Base-by-base conservation (phyloP, 140 eudicot genomes). In the Stevia rebaudiana region DNA sequence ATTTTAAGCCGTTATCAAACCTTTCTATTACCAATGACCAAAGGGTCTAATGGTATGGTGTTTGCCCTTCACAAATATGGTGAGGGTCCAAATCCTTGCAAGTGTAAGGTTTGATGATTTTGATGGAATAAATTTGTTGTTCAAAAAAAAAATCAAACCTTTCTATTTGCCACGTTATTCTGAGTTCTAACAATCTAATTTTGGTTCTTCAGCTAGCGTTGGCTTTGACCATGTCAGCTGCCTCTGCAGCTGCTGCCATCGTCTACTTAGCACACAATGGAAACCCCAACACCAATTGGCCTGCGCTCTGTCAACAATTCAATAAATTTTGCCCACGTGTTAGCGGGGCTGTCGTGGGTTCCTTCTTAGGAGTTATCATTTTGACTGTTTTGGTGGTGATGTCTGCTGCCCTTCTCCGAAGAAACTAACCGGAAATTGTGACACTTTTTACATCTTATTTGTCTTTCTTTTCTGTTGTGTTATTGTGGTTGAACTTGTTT, bases 191-290 rank as follows among this genome's bases (percentile, higher is more conserved):
- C 33, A 28, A 28, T 28, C 3, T 28, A 1, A 4, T 3, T 30
- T 72, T 57, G 33, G 7, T 60, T 52, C 11, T 65, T 50, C 58
- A 87, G 97, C 50, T 79, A 23, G 70, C 82, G 47, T 69, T 86
- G 67, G 89, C 88, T 25, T 68, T 83, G 23, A 83, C 88, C 1
- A 74, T 81, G 24, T 77, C 92, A 0, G 83, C 79, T 7, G 97
- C 92, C 22, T 80, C 84, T 0, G 86, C 94, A 12, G 88, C 97
- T 3, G 82, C 95, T 5, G 84, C 97, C 18, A 86, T 86, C 1
- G 97, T 90, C 9, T 90, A 86, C 79, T 76, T 90, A 43, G 94
- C 95, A 1, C 97, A 86, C 67, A 87, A 90, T 24, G 97, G 97
- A 13, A 86, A 90, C 65, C 43, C 83, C 1, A 76, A 78, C 74